Base-by-base conservation (phyloP, 129 eudicot genomes). In the Silybum marianum region DNA sequence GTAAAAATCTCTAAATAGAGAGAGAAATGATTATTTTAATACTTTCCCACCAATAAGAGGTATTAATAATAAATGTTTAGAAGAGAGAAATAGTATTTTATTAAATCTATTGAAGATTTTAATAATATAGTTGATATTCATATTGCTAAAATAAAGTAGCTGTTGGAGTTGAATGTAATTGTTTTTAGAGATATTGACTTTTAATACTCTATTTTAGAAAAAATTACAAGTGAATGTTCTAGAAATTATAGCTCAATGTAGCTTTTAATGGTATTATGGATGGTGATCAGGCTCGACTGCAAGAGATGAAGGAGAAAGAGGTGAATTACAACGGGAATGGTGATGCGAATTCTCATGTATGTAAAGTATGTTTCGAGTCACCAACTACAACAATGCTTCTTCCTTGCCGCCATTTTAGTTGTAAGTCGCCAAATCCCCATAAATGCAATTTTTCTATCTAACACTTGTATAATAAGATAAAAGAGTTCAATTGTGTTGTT, bases 241-340 rank as follows among this genome's bases (percentile, higher is more conserved):
- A 66, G 19, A 34, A 34, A 25, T 21, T 48, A 44, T 82, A 26
- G 25, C n/a, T 25, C 30, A 70, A 46, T 69, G 39, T 69, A 34
- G 70, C 19, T 71, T 72, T 44, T 72, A 11, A 28, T 73, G 69
- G 10, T 38, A 39, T 78, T 40, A 38, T 63, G 38, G 58, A 34
- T 73, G 69, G 38, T 51, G 5, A 76, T 25, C 83, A 95, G 99
- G 99, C 99, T 72, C 92, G 99, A 39, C 84, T 95, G 99, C 92
- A 90, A 85, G 99, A 95, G 85, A 95, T 95, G 94, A 95, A 93
- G 87, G 98, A 95, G 81, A 92, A 95, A 86, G 99, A 93, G 73
- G 85, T 73, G 14, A 88, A 74, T 40, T 81, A 87, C 84, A 80
- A 72, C 67, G 87, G 81, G 19, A 90, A 95, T 39, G 91, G 87